Conservation (phyloP, 441 rosid genomes). For the Pelargonium cotyledonis region DNA sequence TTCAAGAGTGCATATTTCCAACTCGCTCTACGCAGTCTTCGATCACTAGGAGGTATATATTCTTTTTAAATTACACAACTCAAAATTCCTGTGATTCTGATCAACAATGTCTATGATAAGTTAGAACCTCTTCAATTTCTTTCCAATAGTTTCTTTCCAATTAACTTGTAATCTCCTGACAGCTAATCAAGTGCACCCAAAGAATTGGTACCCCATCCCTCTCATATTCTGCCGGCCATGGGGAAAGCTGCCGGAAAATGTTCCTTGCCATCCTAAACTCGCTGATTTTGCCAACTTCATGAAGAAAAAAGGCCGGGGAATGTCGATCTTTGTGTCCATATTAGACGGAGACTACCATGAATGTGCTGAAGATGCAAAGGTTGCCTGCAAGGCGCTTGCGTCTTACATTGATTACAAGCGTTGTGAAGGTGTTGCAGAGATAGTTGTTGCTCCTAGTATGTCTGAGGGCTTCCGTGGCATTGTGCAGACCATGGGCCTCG, state of each 20-base stretch:
- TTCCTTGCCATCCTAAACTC: conserved; percentile 97
- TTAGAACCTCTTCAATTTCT: too few species aligned
- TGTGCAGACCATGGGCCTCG: conserved; percentile 97
- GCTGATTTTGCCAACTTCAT: conserved; percentile 98
- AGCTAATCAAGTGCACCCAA: conserved; percentile 99
- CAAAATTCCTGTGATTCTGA: too few species aligned
- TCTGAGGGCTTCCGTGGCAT: conserved; percentile 94
- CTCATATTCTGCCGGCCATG: conserved; percentile 96
- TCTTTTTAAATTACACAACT: too few species aligned
- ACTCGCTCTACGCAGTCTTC: conserved; percentile 95
- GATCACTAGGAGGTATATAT: conserved; percentile 84
- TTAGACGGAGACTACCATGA: conserved; percentile 93
- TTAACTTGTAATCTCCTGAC: conserved; percentile 22
- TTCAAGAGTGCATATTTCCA: conserved; percentile 99
- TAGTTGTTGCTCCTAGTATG: conserved; percentile 98
- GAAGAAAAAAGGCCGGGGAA: conserved; percentile 99
- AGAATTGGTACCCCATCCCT: conserved; percentile 99
- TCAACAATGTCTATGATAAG: too few species aligned
- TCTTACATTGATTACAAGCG: conserved; percentile 86
- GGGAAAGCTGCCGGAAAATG: conserved; percentile 98
- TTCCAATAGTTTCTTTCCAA: conserved; percentile 1
- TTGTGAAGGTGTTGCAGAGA: conserved; percentile 98
- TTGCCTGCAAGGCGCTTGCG: conserved; percentile 76
- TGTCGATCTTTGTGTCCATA: conserved; percentile 90
- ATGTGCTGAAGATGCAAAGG: conserved; percentile 89